Evolutionary conservation across 1,284 basidiomycete genomes (phyloP).

Genomic region (Fomes fomentarius): DNA sequence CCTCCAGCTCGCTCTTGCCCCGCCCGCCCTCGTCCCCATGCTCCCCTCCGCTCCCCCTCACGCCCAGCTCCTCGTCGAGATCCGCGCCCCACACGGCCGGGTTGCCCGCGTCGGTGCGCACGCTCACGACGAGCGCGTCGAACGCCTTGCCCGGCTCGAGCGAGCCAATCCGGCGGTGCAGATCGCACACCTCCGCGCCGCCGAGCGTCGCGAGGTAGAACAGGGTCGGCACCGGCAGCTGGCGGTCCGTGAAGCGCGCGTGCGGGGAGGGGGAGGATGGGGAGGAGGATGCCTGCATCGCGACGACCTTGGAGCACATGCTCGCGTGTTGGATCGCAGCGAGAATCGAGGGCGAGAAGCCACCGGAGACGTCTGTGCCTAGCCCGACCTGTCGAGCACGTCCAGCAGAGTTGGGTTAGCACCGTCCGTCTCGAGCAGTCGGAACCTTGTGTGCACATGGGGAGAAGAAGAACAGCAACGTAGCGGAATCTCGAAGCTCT

Average conservation of each 20-base stretch:
- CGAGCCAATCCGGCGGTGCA: constrained; percentile 77
- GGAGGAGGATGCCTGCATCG: constrained; percentile 36
- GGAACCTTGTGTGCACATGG: too few species aligned
- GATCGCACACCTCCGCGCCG: constrained; percentile 83
- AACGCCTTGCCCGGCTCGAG: constrained; percentile 86
- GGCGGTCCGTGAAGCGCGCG: constrained; percentile 57
- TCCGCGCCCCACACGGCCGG: constrained; percentile 63
- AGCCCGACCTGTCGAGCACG: constrained; percentile 68
- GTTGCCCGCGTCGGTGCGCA: constrained; percentile 54
- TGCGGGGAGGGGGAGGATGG: constrained; percentile 11
- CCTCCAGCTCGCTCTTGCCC: constrained; percentile 26
- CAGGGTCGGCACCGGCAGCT: constrained; percentile 77
- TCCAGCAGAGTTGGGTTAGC: too few species aligned
- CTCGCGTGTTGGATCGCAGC: constrained; percentile 84
- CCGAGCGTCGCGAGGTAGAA: constrained; percentile 92
- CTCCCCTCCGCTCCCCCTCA: constrained; percentile 17
- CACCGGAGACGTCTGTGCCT: constrained; percentile 93
- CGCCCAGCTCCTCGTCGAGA: constrained; percentile 35
- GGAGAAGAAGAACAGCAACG: too few species aligned
- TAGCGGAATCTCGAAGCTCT: too few species aligned
- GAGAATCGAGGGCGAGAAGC: constrained; percentile 84
- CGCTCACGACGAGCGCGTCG: constrained; percentile 81
- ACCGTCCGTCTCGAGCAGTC: too few species aligned
- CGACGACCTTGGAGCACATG: constrained; percentile 79
- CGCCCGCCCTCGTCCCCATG: constrained; percentile 18